Evolutionary conservation across 345 rosid species (phyloP).

Genomic region (Chamaenerion angustifolium): DNA sequence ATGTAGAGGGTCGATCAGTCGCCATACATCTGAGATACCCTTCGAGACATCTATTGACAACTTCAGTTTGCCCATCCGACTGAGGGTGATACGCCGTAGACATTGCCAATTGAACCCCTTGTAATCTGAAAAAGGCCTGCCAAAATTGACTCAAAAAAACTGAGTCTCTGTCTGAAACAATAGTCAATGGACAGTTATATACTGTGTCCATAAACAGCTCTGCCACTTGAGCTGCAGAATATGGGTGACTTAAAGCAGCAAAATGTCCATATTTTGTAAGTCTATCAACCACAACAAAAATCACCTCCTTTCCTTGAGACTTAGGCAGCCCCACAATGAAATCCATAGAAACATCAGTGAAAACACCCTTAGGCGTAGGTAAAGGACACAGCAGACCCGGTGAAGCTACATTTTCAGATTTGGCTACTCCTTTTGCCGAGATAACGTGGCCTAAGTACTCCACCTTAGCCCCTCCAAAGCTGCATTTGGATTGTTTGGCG

Average conservation of each 20-base stretch:
- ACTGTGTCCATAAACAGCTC: background rate
- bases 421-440: background rate
- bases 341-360: background rate
- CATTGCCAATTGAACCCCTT: too few relatives aligned
- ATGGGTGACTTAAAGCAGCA: background rate
- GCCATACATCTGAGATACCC: background rate
- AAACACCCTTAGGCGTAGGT: background rate
- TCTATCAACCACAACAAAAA: too few relatives aligned
- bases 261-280: conserved; percentile 1
- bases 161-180: too few relatives aligned
- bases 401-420: background rate
- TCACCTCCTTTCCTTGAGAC: too few relatives aligned
- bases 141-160: too few relatives aligned
- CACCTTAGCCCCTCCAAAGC: background rate
- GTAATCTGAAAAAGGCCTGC: too few relatives aligned
- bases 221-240: background rate
- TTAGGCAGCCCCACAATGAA: conserved; percentile 4
- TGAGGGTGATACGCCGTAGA: too few relatives aligned
- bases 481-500: too few relatives aligned
- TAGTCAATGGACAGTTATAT: background rate
- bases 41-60: too few relatives aligned
- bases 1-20: background rate
- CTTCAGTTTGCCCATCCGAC: too few relatives aligned
- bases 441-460: background rate
- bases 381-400: conserved; percentile 1